Percentiles rank a stretch among this genome's conserved stretches.
Conservation (phyloP, 129 eudicot species). For the Cynara cardunculus region DNA sequence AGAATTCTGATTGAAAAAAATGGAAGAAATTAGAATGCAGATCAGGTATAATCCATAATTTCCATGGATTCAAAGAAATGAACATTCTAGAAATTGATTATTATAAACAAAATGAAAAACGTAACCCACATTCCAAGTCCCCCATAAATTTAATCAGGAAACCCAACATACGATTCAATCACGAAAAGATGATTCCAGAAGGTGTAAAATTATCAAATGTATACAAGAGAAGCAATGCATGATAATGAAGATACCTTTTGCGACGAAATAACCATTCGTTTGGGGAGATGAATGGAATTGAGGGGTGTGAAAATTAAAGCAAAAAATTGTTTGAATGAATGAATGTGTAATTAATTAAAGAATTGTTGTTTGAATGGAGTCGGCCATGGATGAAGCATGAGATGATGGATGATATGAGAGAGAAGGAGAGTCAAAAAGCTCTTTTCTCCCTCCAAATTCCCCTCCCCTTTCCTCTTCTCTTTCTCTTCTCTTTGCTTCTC, state of each 20-base stretch:
- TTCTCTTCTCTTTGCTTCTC: conserved; percentile 11
- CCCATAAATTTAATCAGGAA: too few species aligned
- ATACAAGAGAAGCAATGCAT: too few species aligned
- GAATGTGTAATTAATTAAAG: not conserved
- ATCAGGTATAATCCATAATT: not conserved
- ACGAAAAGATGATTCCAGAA: too few species aligned
- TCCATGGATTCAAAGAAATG: not conserved
- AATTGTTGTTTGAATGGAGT: not conserved
- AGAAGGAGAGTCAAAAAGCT: conserved; percentile 24
- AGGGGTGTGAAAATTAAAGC: not conserved
- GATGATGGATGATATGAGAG: conserved; percentile 29
- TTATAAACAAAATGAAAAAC: too few species aligned
- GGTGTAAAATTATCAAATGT: too few species aligned
- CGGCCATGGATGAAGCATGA: conserved; percentile 15
- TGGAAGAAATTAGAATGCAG: not conserved
- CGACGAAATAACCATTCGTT: not conserved
- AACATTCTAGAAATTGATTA: too few species aligned
- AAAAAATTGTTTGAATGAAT: not conserved
- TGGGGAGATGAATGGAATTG: not conserved
- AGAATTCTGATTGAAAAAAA: conserved; percentile 1
- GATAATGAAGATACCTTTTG: too few species aligned
- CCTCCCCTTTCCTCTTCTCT: conserved; percentile 4
- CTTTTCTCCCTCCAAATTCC: conserved; percentile 32
- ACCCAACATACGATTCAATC: not conserved
- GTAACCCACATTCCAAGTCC: too few species aligned